phyloP scores from a whole-genome alignment of 1,139 yeast species.

The Saccharomyces hybrid region DNA sequence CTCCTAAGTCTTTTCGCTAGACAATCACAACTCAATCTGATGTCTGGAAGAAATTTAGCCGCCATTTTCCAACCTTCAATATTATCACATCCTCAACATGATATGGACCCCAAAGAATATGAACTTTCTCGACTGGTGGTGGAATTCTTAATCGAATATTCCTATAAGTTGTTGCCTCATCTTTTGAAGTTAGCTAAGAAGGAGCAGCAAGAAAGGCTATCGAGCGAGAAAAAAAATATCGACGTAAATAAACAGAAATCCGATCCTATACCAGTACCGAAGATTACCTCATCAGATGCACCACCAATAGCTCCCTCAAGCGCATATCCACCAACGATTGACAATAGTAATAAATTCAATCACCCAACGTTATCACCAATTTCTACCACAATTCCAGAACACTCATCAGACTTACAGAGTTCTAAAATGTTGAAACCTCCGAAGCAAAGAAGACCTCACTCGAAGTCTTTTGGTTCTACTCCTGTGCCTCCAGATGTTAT shows the following conservation, averaged over 20 bases:
- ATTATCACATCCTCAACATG: constrained; percentile 85
- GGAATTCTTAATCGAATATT: constrained; percentile 81
- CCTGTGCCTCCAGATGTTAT: constrained; percentile 45
- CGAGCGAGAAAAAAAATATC: constrained; percentile 5
- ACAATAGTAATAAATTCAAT: background rate
- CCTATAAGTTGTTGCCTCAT: constrained; percentile 65
- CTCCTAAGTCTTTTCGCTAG: constrained; percentile 79
- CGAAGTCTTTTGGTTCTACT: constrained; percentile 51
- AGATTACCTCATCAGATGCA: background rate
- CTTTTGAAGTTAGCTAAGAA: constrained; percentile 32
- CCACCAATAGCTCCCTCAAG: background rate
- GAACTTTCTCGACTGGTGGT: constrained; percentile 80
- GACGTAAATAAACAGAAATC: constrained; percentile 5
- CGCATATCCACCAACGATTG: background rate
- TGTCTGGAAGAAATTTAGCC: constrained; percentile 90
- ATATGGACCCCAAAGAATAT: constrained; percentile 85
- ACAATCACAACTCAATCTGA: constrained; percentile 66
- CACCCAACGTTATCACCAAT: background rate
- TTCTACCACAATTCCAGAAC: background rate
- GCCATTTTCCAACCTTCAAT: constrained; percentile 96
- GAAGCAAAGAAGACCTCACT: constrained; percentile 40
- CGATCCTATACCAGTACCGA: background rate
- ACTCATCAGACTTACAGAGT: constrained; percentile 7
- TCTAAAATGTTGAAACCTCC: constrained; percentile 11
- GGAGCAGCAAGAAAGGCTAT: constrained; percentile 14